Evolutionary conservation across 1,284 basidiomycete genomes (phyloP).

Genomic region (Boletus mariae): DNA sequence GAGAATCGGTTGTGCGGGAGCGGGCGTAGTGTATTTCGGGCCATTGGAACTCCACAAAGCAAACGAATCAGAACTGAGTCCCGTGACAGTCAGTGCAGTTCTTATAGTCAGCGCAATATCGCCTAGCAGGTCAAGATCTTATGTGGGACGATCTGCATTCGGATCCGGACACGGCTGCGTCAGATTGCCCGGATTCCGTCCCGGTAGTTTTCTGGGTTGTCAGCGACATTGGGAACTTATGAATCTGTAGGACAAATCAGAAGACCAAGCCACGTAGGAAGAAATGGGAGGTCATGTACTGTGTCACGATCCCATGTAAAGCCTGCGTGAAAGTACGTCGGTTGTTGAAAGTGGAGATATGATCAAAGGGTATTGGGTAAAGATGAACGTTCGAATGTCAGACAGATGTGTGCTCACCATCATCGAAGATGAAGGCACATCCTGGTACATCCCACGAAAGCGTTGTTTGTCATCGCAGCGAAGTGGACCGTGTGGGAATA

Average conservation of each 20-base stretch:
- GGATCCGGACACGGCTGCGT: not conserved
- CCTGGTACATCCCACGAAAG: not conserved
- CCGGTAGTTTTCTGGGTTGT: not conserved
- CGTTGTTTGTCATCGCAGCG: not conserved
- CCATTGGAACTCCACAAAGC: not conserved
- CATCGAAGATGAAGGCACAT: not conserved
- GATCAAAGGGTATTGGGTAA: not conserved
- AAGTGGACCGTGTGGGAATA: not conserved
- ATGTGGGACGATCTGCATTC: not conserved
- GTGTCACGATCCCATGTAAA: not conserved
- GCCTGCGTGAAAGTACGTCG: too few species aligned
- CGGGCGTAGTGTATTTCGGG: not conserved
- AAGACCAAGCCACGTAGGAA: not conserved
- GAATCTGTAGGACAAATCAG: not conserved
- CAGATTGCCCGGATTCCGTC: not conserved
- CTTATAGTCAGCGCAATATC: not conserved
- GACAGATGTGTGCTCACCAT: not conserved
- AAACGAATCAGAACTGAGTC: not conserved
- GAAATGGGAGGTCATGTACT: not conserved
- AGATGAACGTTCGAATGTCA: not conserved
- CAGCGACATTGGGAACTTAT: not conserved
- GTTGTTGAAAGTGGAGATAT: not conserved
- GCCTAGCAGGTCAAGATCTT: not conserved
- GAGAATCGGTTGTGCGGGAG: not conserved
- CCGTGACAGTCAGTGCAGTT: too few species aligned